Conservation (phyloP, 2,329 filamentous ascomycete species). For the Colletotrichum caudatum region DNA sequence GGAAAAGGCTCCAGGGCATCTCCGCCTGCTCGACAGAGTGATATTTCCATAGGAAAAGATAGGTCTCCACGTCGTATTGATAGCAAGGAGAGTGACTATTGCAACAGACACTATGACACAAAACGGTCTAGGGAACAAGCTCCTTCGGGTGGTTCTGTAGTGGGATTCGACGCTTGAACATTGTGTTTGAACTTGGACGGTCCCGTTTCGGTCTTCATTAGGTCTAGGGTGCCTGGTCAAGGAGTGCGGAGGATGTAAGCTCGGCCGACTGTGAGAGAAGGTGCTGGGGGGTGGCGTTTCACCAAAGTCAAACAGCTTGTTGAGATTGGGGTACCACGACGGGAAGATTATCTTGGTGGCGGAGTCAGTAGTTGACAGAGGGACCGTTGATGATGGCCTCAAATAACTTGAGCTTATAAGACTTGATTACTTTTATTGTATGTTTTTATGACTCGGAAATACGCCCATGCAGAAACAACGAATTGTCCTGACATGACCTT, state of each 20-base stretch:
- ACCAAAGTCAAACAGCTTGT: background rate
- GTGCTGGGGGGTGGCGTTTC: background rate
- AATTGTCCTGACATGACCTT: background rate
- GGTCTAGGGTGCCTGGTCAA: conserved; percentile 3
- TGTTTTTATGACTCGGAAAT: background rate
- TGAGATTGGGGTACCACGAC: background rate
- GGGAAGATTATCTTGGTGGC: background rate
- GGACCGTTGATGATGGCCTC: too few species aligned
- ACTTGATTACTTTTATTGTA: conserved; percentile 8
- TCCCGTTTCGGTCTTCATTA: conserved; percentile 1
- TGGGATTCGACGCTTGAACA: conserved; percentile 9
- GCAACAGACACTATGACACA: conserved; percentile 2
- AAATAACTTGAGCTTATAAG: background rate
- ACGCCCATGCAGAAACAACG: background rate
- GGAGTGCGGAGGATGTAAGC: background rate
- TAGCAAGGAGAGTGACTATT: background rate
- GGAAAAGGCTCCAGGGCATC: background rate
- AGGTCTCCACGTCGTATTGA: too few species aligned
- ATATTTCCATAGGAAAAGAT: background rate
- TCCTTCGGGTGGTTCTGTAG: conserved; percentile 16
- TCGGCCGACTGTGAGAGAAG: background rate
- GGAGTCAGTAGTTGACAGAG: background rate
- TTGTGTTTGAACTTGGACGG: conserved; percentile 5
- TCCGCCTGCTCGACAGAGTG: conserved; percentile 5
- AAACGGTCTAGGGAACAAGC: conserved; percentile 31